These are phyloP conservation scores for Aspergillus kassunensis DNA, from an alignment of 495 filamentous ascomycete species.

Conservation along the genomic window DNA sequence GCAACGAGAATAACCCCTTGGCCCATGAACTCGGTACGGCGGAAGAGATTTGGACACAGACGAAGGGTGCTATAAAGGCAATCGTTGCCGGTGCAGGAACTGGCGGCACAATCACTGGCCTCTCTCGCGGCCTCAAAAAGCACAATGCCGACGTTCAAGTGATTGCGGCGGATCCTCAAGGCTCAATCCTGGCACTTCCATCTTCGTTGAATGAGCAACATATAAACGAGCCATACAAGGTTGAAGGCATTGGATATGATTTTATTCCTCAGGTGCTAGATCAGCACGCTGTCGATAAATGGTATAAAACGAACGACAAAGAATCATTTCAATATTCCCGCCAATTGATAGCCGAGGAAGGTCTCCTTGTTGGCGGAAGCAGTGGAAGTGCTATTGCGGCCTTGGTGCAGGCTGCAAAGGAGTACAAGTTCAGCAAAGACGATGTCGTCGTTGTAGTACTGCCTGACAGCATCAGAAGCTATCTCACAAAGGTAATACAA, in stretches of 20 bases:
- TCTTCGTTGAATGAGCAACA: conserved; percentile 70
- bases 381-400: conserved; percentile 91
- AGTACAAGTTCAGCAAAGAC: conserved; percentile 65
- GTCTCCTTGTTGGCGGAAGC: conserved; percentile 88
- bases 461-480: conserved; percentile 94
- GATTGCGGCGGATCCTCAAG: conserved; percentile 86
- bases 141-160: conserved; percentile 80
- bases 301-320: conserved; percentile 95
- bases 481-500: conserved; percentile 74
- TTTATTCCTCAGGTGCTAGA: conserved; percentile 95
- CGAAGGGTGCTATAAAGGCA: conserved; percentile 75
- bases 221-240: conserved; percentile 85
- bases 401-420: conserved; percentile 72
- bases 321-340: conserved; percentile 88
- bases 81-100: conserved; percentile 93
- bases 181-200: conserved; percentile 82
- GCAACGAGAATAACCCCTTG: conserved; percentile 83
- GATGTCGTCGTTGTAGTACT: conserved; percentile 87
- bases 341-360: conserved; percentile 89
- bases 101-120: conserved; percentile 89
- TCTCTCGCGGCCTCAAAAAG: conserved; percentile 81
- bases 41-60: conserved; percentile 94
- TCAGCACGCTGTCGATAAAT: conserved; percentile 75
- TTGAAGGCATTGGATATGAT: conserved; percentile 98
- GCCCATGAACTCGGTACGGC: conserved; percentile 95